A percentile compares a stretch with the other conserved stretches of the same genome.
Evolutionary conservation across 106 monocot genomes (phyloP).

Genomic region (Acorus gramineus): DNA sequence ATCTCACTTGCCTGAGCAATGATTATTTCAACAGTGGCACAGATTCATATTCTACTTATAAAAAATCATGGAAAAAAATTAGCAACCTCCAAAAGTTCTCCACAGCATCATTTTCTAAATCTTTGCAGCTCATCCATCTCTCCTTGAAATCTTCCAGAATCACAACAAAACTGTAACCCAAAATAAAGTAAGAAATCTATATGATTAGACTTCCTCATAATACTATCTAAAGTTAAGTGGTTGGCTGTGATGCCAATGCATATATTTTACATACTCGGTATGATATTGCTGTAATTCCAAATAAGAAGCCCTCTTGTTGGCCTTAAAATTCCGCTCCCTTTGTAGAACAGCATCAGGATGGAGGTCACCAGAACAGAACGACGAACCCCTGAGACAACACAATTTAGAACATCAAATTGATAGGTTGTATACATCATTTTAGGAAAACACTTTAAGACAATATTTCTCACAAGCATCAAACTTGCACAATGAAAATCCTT

Average conservation of each 20-base stretch:
- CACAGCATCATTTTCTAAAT: slow-evolving; percentile 20
- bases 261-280: slow-evolving; percentile 25
- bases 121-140: slow-evolving; percentile 36
- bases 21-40: too few relatives aligned
- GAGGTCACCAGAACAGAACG: slow-evolving; percentile 49
- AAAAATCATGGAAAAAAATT: not conserved
- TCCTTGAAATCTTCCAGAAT: slow-evolving; percentile 41
- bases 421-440: not conserved
- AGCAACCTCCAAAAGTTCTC: slow-evolving; percentile 26
- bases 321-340: slow-evolving; percentile 18
- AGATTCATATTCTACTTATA: not conserved
- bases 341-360: slow-evolving; percentile 54
- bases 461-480: too few relatives aligned
- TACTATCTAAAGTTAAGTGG: not conserved
- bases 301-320: slow-evolving; percentile 37
- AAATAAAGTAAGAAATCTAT: not conserved
- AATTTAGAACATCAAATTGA: not conserved
- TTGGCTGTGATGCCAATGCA: not conserved
- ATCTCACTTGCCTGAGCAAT: too few relatives aligned
- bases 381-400: slow-evolving; percentile 34
- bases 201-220: not conserved
- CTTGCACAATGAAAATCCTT: too few relatives aligned
- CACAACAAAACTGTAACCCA: slow-evolving; percentile 40
- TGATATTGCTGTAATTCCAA: slow-evolving; percentile 45
- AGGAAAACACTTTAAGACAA: too few relatives aligned